Base-by-base conservation (phyloP, 179 eudicot species). In the Kewa caespitosa region DNA sequence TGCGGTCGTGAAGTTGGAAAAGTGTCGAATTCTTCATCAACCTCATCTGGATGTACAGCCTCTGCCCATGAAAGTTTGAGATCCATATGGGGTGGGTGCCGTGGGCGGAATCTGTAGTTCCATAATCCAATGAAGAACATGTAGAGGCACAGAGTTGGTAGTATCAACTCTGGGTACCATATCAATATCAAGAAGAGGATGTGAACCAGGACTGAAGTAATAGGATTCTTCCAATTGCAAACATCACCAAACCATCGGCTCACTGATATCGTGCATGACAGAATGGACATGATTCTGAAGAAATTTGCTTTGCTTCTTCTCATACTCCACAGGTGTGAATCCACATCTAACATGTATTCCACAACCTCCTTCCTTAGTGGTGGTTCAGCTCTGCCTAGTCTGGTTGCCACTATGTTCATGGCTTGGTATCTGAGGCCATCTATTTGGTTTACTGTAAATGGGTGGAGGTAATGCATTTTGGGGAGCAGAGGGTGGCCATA, bases 241-340 rank as follows among this genome's bases (percentile, higher is more conserved):
- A 82, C 85, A 71, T 82, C 82, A 48, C 78, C 82, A 67, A 82
- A 82, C 85, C 85, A 82, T 32, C 85, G 80, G 71, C 82, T 82
- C 69, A 82, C 73, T 59, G 80, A 79, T 72, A 82, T 82, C 22
- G 77, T 72, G 34, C 82, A 74, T 31, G 85, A 82, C 52, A 82
- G 38, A 73, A 82, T 79, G 1, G 85, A 79, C 85, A 82, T 82
- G 48, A 82, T 82, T 55, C 85, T 71, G 80, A 82, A 82, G 75
- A 82, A 82, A 71, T 79, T 82, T 66, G 85, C 85, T 79, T 82
- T 82, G 81, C 85, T 82, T 76, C 82, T 82, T 68, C 85, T 63
- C 85, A 82, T 82, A 64, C 85, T 82, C 85, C 85, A 82, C 33
- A 82, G 74, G 78, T 82, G 85, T 39, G 85, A 82, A 67, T 82